Evolutionary conservation across 73 alveolate species (phyloP), one percentile per base, ranked within the genome.

Genomic region (Paramecium octaurelia): DNA sequence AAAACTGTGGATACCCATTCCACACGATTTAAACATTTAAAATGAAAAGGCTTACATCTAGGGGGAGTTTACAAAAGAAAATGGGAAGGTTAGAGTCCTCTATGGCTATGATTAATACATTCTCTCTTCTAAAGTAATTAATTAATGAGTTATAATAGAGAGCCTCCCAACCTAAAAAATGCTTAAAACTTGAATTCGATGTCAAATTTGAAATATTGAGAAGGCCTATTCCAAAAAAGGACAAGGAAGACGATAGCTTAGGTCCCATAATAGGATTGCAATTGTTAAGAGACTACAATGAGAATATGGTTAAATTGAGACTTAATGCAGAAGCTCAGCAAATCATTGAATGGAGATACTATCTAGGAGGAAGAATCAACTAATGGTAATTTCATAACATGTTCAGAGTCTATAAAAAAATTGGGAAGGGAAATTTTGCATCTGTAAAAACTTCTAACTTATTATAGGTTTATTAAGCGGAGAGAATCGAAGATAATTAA

Each of bases 351-450:
- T 80, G 91, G 91, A 42, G 91, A 80, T 29, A 7, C 4, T 80
- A 40, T 21, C 29, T 80, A 2, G 31, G 34, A 21, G 50, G 16
- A 40, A 80, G 44, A 35, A 80, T 80, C 8, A 80, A 80, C 46
- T 80, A 80, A 80, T 80, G 91, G 91, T 64, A 80, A 46, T 80
- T 80, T 42, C 91, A 80, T 44, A 59, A 44, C 27, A 80, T 80
- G 91, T 80, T 80, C 57, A 80, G 77, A 48, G 91, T 80, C 2
- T 80, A 80, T 80, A 80, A 80, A 18, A 80, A 80, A 48, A 80
- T 80, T 0, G 91, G 91, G n/a, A 43, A 80, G 21, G 91, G 91
- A 80, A 80, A 80, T 64, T 80, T 80, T 46, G 91, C 91, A 43
- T 20, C 58, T 9, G 91, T 80, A 80, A 35, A 43, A 35, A 38